Base-by-base conservation (phyloP, 2,329 filamentous ascomycete genomes). In the Colletotrichum neosansevieriae region DNA sequence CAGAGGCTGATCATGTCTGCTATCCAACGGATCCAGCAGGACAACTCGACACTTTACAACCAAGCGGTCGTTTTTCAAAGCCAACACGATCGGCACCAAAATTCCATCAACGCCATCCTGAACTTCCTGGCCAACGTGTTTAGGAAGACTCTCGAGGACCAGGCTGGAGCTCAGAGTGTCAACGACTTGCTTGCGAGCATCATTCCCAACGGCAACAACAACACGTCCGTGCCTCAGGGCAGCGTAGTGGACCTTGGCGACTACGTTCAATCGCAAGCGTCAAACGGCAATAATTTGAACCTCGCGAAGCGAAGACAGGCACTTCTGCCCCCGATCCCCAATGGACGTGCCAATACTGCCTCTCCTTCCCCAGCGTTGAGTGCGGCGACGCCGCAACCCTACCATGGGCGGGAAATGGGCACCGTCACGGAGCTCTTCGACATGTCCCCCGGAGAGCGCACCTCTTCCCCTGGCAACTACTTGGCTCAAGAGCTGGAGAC, bases 91-190 rank as follows among this genome's bases (percentile, higher is more conserved):
- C 91, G 96, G n/a, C 96, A 99, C 75, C 96, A 99, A 77, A 97
- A 95, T 77, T 98, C 95, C 0, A 98, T 99, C 80, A 98, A 98
- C 76, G 95, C 95, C n/a, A 98, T 99, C 70, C 86, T 99, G 47
- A 97, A 94, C 57, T 98, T 99, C 79, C 86, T 99, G 19, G 96
- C 95, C 51, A 98, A 97, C 12, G 95, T 99, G 47, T 99, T 98
- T 81, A 92, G 97, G 71, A 92, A 97, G 75, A 97, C 94, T 71
- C 82, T 99, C 57, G 94, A 98, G 76, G 93, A 94, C 40, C 92
- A 95, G 73, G 90, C 90, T 36, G 87, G 88, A 17, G 85, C 88
- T 1, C 89, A 93, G 75, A 95, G 93, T 69, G 87, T 98, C 47
- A 90, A 92, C 63, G 94, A 97, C 73, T 91, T 97, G 76, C 92